Conservation (phyloP, 257 asterid species). For the Cynanchum wilfordii region DNA sequence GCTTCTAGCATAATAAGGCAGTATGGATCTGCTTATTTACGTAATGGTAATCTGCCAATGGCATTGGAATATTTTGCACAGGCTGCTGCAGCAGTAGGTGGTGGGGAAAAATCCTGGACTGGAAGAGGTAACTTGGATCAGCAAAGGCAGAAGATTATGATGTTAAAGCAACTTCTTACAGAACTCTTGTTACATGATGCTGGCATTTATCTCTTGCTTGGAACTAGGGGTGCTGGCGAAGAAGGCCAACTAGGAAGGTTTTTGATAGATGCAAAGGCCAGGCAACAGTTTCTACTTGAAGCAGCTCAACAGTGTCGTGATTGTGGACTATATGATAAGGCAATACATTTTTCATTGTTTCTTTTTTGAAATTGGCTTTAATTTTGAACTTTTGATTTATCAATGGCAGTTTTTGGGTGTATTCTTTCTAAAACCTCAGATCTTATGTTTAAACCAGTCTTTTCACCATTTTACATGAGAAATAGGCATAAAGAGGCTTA, state of each 20-base stretch:
- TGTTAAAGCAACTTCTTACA: conserved; percentile 79
- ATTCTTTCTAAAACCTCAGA: not conserved
- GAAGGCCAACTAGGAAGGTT: conserved; percentile 85
- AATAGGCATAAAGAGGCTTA: not conserved
- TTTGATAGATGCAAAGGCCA: conserved; percentile 57
- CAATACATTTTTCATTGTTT: conserved; percentile 25
- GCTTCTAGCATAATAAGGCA: conserved; percentile 80
- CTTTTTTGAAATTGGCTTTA: not conserved
- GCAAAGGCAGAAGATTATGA: conserved; percentile 73
- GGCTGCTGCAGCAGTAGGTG: conserved; percentile 96
- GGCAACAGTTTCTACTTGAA: conserved; percentile 77
- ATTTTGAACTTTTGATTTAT: not conserved
- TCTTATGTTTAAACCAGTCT: not conserved
- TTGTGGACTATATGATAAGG: conserved; percentile 82
- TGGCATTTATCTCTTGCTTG: conserved; percentile 75
- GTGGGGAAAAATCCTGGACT: conserved; percentile 87
- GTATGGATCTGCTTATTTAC: conserved; percentile 76
- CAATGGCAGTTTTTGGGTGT: not conserved
- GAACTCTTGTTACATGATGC: conserved; percentile 78
- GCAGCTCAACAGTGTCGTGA: conserved; percentile 82
- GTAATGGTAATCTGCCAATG: conserved; percentile 62
- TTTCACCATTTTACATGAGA: not conserved
- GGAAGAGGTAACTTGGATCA: conserved; percentile 80
- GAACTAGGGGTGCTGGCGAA: conserved; percentile 84
- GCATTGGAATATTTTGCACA: conserved; percentile 90